Evolutionary conservation across 163 green algal species (phyloP).

Genomic region (Coccomyxa subellipsoidea): DNA sequence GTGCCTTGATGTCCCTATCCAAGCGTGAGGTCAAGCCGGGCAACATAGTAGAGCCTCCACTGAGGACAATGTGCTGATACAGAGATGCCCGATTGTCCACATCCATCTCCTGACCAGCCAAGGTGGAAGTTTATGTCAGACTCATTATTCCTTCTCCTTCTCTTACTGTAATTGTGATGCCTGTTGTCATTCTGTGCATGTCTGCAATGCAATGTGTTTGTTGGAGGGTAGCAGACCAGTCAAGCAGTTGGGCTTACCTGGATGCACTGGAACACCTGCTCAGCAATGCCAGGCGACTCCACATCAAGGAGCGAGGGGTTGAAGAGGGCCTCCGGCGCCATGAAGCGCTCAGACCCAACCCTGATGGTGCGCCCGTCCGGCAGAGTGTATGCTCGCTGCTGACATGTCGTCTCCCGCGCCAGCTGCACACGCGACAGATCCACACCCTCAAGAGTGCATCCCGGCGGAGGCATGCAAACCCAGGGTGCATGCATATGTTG

Average conservation of each 20-base stretch:
- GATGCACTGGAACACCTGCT: slow-evolving; percentile 72
- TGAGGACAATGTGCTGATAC: slow-evolving; percentile 77
- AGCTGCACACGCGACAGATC: slow-evolving; percentile 37
- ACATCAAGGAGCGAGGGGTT: slow-evolving; percentile 59
- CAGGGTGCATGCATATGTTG: too few species aligned
- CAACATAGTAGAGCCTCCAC: slow-evolving; percentile 73
- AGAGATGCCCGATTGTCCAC: slow-evolving; percentile 74
- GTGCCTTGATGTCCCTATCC: slow-evolving; percentile 58
- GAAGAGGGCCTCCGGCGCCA: slow-evolving; percentile 71
- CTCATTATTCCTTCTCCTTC: too few species aligned
- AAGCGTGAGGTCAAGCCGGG: slow-evolving; percentile 61
- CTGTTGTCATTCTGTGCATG: too few species aligned
- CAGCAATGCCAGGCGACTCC: slow-evolving; percentile 60
- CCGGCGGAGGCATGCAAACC: neutral
- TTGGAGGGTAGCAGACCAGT: neutral
- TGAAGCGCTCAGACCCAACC: slow-evolving; percentile 76
- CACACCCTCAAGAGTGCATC: neutral
- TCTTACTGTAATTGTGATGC: too few species aligned
- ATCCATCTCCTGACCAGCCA: slow-evolving; percentile 59
- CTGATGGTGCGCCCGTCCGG: slow-evolving; percentile 73
- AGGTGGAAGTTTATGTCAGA: neutral
- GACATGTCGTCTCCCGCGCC: slow-evolving; percentile 69
- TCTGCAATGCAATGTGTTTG: too few species aligned
- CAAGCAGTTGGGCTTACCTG: slow-evolving; percentile 29
- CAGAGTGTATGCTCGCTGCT: slow-evolving; percentile 69